Evolutionary conservation across 2,329 filamentous ascomycete species (phyloP), one percentile per base, ranked within the genome.

Genomic region (Apiospora sp.): DNA sequence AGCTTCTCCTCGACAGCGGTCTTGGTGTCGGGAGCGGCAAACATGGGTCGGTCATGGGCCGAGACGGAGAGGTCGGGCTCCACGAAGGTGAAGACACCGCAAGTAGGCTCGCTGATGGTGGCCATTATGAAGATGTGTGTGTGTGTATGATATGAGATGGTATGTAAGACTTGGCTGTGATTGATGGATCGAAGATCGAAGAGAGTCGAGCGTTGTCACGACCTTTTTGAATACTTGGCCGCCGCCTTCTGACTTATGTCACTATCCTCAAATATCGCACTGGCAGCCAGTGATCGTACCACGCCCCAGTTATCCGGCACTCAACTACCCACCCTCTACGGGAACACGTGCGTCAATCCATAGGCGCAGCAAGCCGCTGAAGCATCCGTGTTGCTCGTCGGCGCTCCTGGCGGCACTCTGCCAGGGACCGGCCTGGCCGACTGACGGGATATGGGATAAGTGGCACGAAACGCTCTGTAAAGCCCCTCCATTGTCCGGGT

Each of bases 1-100:
- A 68, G 64, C 64, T 68, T 68, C 64, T 68, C 64, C 64, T 68
- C 64, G 22, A 68, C 64, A 16, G 37, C 44, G 22, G 64, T 68
- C 64, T 68, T 68, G 37, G 64, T 68, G 37, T 68, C 64, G 24
- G 64, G 64, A 12, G 64, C 64, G 22, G 64, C 64, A 44, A 68
- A 68, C 64, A 68, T 68, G 27, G 64, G 64, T 4, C 64, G 64
- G 64, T 68, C 64, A 16, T 68, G 37, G 37, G 64, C 64, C 37
- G 64, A 46, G 37, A 68, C 64, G 37, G 64, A 68, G 14, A 68
- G 64, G 19, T 68, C 64, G 64, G 64, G 64, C 64, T 68, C 64
- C 64, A 68, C 64, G 37, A 68, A 68, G 1, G 64, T 68, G 64
- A 68, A 68, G 64, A 68, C 37, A 44, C 64, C 64, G 37, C 19